Evolutionary conservation across 768 basidiomycete genomes (phyloP).

Genomic region (Mycena floridula): DNA sequence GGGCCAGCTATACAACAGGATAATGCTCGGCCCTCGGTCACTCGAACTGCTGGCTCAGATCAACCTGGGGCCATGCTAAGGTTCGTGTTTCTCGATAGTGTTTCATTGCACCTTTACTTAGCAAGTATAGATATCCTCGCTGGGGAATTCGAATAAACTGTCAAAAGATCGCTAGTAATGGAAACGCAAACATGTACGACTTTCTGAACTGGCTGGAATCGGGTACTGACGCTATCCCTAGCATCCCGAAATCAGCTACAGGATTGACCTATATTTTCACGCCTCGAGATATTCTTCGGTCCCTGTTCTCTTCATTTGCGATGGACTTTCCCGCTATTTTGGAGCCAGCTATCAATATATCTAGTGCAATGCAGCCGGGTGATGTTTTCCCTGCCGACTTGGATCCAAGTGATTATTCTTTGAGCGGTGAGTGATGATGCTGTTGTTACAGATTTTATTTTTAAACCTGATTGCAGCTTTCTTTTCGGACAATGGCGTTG

Average conservation of each 20-base stretch:
- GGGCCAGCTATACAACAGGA: slow-evolving; percentile 16
- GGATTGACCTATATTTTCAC: slow-evolving; percentile 28
- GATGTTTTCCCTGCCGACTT: slow-evolving; percentile 20
- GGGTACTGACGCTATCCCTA: slow-evolving; percentile 4
- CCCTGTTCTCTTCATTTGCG: slow-evolving; percentile 25
- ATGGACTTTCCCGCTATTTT: slow-evolving; percentile 22
- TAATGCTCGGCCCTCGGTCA: background rate
- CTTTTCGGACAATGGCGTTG: slow-evolving; percentile 29
- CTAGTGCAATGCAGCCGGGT: slow-evolving; percentile 10
- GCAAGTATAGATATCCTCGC: too few relatives aligned
- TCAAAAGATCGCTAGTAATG: slow-evolving; percentile 23
- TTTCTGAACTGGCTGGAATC: background rate
- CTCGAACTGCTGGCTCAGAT: background rate
- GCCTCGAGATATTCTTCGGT: slow-evolving; percentile 23
- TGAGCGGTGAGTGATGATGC: slow-evolving; percentile 16
- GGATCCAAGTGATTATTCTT: slow-evolving; percentile 15
- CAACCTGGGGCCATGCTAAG: slow-evolving; percentile 18
- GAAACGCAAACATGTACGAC: slow-evolving; percentile 24
- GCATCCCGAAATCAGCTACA: slow-evolving; percentile 16
- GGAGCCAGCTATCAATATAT: slow-evolving; percentile 17
- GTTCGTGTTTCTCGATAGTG: slow-evolving; percentile 26
- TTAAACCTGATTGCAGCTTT: slow-evolving; percentile 13
- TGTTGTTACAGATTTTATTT: background rate
- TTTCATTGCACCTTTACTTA: too few relatives aligned
- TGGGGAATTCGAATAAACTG: slow-evolving; percentile 37